Evolutionary conservation across 192 early-diverging fungal genomes (phyloP).

Genomic region (Entomortierella lignicola): DNA sequence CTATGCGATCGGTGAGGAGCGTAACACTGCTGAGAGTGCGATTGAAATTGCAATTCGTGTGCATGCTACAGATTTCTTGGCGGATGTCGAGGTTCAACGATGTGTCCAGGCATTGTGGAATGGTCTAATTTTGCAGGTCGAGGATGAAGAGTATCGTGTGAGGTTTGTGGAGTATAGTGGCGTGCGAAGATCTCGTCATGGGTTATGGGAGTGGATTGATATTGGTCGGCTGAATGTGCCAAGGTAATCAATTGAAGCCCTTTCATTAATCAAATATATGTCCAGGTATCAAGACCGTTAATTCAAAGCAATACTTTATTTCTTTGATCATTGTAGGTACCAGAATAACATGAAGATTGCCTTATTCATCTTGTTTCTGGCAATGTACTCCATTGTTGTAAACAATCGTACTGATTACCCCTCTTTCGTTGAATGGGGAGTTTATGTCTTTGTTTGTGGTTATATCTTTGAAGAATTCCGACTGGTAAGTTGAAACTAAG

Average conservation of each 20-base stretch:
- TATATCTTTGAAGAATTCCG: conserved; percentile 55
- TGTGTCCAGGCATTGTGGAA: conserved; percentile 57
- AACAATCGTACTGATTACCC: conserved; percentile 32
- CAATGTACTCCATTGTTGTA: conserved; percentile 43
- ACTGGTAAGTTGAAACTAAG: conserved; percentile 27
- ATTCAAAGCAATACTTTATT: not conserved
- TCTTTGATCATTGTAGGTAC: conserved; percentile 23
- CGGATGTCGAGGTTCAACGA: conserved; percentile 46
- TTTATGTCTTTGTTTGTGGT: conserved; percentile 50
- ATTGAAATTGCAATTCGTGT: conserved; percentile 53
- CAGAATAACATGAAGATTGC: conserved; percentile 51
- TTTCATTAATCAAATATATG: too few species aligned
- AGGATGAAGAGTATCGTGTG: conserved; percentile 45
- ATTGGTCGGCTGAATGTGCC: conserved; percentile 52
- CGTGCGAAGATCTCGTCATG: conserved; percentile 34
- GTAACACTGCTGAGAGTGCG: conserved; percentile 37
- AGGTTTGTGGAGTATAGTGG: conserved; percentile 39
- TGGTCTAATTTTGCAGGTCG: conserved; percentile 42
- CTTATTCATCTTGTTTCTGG: conserved; percentile 42
- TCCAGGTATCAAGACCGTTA: too few species aligned
- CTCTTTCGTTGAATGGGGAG: conserved; percentile 18
- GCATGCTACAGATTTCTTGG: conserved; percentile 46
- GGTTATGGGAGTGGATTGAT: conserved; percentile 48
- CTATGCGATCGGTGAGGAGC: conserved; percentile 34
- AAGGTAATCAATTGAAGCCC: too few species aligned